Conservation (phyloP, 1,284 basidiomycete genomes). For the Phlebopus sp. region DNA sequence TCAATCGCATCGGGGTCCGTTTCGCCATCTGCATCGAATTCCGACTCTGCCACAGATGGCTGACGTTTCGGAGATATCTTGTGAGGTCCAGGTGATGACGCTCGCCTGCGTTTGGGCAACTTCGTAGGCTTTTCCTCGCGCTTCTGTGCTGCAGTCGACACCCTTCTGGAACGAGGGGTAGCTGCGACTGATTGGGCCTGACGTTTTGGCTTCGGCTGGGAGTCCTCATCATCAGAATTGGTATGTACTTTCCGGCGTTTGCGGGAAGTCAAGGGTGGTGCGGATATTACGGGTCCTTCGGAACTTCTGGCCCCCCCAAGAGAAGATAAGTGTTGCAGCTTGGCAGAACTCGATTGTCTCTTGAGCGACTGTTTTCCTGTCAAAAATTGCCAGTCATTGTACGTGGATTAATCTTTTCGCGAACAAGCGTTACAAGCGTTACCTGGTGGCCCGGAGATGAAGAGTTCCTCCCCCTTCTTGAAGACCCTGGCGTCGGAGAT, state of each 20-base stretch:
- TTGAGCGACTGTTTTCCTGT: slow-evolving; percentile 23
- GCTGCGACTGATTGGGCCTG: neutral
- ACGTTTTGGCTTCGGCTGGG: slow-evolving; percentile 9
- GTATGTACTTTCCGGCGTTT: slow-evolving; percentile 24
- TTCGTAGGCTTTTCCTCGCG: slow-evolving; percentile 1
- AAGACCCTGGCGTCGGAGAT: slow-evolving; percentile 47
- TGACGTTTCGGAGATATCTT: slow-evolving; percentile 19
- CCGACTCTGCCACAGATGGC: slow-evolving; percentile 29
- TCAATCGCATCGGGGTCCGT: slow-evolving; percentile 31
- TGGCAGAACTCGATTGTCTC: slow-evolving; percentile 15
- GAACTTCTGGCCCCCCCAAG: slow-evolving; percentile 9
- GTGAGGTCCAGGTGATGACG: slow-evolving; percentile 27
- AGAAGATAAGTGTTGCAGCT: slow-evolving; percentile 3
- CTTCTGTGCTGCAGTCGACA: slow-evolving; percentile 14
- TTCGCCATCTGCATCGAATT: slow-evolving; percentile 34
- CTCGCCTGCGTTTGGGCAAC: slow-evolving; percentile 22
- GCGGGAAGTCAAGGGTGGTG: slow-evolving; percentile 17
- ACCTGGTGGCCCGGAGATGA: slow-evolving; percentile 59
- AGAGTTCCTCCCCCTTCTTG: slow-evolving; percentile 51
- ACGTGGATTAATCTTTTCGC: neutral
- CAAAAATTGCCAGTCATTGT: slow-evolving; percentile 4
- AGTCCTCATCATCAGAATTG: slow-evolving; percentile 6
- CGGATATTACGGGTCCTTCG: slow-evolving; percentile 16
- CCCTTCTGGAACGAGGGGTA: slow-evolving; percentile 2
- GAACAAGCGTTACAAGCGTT: slow-evolving; percentile 21